Evolutionary conservation across 2,329 filamentous ascomycete genomes (phyloP).

Genomic region (Dactylellina drechsleri): DNA sequence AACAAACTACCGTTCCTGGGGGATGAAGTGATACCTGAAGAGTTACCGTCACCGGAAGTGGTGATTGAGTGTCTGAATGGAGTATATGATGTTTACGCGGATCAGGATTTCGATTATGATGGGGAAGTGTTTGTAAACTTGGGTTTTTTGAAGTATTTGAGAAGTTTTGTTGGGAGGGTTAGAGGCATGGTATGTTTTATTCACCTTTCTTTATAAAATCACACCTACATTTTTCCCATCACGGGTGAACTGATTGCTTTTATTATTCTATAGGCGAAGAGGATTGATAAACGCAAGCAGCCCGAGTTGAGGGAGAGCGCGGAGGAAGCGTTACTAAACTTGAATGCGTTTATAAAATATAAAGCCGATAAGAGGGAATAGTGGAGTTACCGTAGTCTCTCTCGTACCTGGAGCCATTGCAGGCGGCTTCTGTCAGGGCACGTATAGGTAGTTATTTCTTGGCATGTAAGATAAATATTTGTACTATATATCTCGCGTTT

Average conservation of each 20-base stretch:
- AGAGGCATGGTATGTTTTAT: conserved; percentile 65
- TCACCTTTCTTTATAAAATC: not conserved
- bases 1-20: conserved; percentile 63
- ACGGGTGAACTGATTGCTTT: not conserved
- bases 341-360: conserved; percentile 72
- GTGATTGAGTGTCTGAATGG: conserved; percentile 73
- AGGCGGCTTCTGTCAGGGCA: too few relatives aligned
- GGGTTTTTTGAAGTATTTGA: conserved; percentile 70
- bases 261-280: conserved; percentile 62
- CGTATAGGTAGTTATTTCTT: not conserved
- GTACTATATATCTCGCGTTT: conserved; percentile 9
- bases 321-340: conserved; percentile 72
- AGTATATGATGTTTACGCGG: conserved; percentile 74
- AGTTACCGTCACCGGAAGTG: conserved; percentile 67
- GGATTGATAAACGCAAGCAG: conserved; percentile 70
- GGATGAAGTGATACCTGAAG: conserved; percentile 10
- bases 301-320: conserved; percentile 69
- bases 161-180: conserved; percentile 67
- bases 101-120: conserved; percentile 70
- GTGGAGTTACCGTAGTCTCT: not conserved
- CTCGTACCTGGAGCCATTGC: too few relatives aligned
- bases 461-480: conserved; percentile 5
- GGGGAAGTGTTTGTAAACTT: conserved; percentile 73
- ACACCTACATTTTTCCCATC: not conserved
- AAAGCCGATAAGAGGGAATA: conserved; percentile 68